These are phyloP conservation scores for Phytophthora foliorum DNA, from an alignment of 352 stramenopile species.

Conservation along the genomic window DNA sequence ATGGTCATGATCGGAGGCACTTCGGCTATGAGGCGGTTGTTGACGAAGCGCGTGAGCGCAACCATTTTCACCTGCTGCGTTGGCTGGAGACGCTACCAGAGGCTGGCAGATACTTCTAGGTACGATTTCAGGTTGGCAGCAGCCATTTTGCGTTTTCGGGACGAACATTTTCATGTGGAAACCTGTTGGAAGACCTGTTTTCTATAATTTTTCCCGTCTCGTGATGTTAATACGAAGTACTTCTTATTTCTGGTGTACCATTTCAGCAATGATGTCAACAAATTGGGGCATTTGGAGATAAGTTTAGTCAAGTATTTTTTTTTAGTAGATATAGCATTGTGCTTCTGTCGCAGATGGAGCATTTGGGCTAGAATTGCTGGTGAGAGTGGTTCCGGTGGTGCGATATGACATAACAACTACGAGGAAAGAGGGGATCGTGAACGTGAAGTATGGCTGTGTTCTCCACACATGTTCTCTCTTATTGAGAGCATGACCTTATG, in stretches of 20 bases:
- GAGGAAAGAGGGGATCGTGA: too few relatives aligned
- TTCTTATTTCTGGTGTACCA: too few relatives aligned
- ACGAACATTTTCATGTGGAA: not conserved
- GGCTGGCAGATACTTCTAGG: conserved; percentile 36
- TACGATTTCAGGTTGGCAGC: not conserved
- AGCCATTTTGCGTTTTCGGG: not conserved
- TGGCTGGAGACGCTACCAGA: conserved; percentile 52
- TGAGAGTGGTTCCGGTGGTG: too few relatives aligned
- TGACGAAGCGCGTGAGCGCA: conserved; percentile 37
- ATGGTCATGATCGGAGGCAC: conserved; percentile 39
- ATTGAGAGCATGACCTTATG: too few relatives aligned
- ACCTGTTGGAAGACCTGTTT: not conserved
- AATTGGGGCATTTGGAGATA: not conserved
- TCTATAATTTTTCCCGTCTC: not conserved
- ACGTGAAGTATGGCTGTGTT: too few relatives aligned
- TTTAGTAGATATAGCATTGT: too few relatives aligned
- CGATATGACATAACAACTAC: too few relatives aligned
- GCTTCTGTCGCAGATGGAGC: not conserved
- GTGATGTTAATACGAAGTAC: not conserved
- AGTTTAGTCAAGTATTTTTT: too few relatives aligned
- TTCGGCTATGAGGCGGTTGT: conserved; percentile 43
- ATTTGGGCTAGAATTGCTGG: not conserved
- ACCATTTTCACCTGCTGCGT: conserved; percentile 45
- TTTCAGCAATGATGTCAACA: too few relatives aligned
- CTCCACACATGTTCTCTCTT: too few relatives aligned